phyloP scores from a whole-genome alignment of 2,329 filamentous ascomycete species.

The Tolypocladium tundrense region DNA sequence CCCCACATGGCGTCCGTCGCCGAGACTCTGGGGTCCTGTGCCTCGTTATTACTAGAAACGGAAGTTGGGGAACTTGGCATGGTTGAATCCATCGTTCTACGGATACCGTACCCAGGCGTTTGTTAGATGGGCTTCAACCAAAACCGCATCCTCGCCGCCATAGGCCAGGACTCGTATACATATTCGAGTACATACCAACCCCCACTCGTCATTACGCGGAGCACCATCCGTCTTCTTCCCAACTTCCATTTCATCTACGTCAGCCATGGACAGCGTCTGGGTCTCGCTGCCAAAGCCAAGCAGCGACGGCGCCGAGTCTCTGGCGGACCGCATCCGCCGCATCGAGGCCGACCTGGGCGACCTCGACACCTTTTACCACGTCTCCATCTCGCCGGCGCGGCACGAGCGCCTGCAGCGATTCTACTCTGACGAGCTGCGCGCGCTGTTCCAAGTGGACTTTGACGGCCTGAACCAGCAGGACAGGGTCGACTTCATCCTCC shows the following conservation, averaged over 20 bases:
- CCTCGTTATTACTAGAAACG: no score
- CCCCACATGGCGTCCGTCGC: background rate
- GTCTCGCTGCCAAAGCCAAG: conserved; percentile 5
- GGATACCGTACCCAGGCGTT: background rate
- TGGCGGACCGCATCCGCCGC: conserved; percentile 31
- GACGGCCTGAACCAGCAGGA: conserved; percentile 27
- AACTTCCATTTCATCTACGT: background rate
- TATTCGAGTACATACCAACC: background rate
- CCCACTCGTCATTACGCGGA: background rate
- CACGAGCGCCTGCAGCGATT: conserved; percentile 28
- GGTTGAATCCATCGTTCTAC: background rate
- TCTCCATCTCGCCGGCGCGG: conserved; percentile 31
- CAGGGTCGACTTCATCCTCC: conserved; percentile 37
- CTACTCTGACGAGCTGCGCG: conserved; percentile 28
- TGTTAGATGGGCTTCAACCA: background rate
- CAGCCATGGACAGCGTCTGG: conserved; percentile 8
- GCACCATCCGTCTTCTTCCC: no score
- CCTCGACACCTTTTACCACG: conserved; percentile 37
- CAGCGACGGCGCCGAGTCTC: conserved; percentile 14
- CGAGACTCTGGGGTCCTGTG: no score
- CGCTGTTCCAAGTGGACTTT: conserved; percentile 15
- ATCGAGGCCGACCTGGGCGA: conserved; percentile 34
- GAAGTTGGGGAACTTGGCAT: no score
- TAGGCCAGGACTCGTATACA: background rate
- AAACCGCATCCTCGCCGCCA: background rate